Evolutionary conservation across 73 alveolate genomes (phyloP), one percentile per base, ranked within the genome.

Genomic region (Paramecium tetraurelia): DNA sequence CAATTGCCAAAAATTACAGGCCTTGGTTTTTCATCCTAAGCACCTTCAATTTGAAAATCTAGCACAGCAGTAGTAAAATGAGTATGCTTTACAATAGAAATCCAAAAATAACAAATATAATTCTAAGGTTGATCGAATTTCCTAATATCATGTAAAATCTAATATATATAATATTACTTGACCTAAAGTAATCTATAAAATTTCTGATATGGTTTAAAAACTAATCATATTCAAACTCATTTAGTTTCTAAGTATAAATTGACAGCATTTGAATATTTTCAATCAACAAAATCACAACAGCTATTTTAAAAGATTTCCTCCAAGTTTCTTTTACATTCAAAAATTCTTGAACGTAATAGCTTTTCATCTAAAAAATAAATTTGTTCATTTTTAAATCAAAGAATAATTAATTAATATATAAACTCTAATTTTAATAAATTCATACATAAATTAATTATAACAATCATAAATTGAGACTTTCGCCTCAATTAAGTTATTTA

Each of bases 201-300:
- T 33, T 63, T 63, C 84, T 63, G 1, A 63, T 63, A 63, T 63
- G 84, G 7, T 31, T 31, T 63, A 75, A 38, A 75, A 75, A 75
- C 18, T 35, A 41, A 75, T 75, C 87, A 38, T 75, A 38, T 35
- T 38, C 59, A 41, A 41, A 38, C 18, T 35, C 35, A 41, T 75
- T 41, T 75, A 41, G 10, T 18, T 38, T 35, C 20, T 75, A 38
- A 7, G 87, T 38, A 24, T 22, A 29, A 10, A 38, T 11, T 38
- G 87, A 75, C 12, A 75, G 16, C 87, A 75, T 75, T 75, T 75
- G 59, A 20, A 75, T 75, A 75, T 41, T 75, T 68, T 75, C 87
- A 75, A 75, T 16, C 33, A 41, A 22, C 3, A 41, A 10, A 33
- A 75, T 29, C 20, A 41, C 59, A 35, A 38, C 58, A 29, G 68